Conservation (phyloP, 2,329 filamentous ascomycete genomes). For the Fusarium transvaalense region DNA sequence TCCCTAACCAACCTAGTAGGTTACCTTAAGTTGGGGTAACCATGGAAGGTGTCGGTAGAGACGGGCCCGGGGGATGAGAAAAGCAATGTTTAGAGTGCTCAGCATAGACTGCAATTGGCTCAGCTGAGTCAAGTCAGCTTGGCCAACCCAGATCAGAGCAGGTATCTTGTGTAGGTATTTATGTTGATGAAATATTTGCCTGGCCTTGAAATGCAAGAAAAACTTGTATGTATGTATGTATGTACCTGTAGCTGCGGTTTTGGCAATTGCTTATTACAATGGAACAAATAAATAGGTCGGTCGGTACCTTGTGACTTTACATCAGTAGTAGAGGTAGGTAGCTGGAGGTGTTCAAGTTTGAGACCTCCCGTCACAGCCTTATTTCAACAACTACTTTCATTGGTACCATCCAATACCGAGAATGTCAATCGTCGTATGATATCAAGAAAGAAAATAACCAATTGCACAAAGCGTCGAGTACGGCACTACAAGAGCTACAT, state of each 20-base stretch:
- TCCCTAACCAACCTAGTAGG: too few relatives aligned
- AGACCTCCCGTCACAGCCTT: constrained; percentile 22
- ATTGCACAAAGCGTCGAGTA: background rate
- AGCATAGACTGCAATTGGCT: constrained; percentile 9
- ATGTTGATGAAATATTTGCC: background rate
- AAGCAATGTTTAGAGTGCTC: background rate
- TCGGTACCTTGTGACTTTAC: background rate
- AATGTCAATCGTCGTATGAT: background rate
- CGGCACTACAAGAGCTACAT: too few relatives aligned
- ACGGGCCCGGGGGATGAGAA: background rate
- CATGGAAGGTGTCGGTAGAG: constrained; percentile 9
- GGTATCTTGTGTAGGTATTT: background rate
- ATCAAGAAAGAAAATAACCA: background rate
- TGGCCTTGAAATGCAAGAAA: background rate
- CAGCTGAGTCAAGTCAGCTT: constrained; percentile 22
- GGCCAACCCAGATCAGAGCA: constrained; percentile 4
- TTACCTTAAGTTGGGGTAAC: constrained; percentile 9
- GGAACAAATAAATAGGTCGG: background rate
- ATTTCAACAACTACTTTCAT: constrained; percentile 30
- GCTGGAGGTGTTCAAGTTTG: constrained; percentile 6
- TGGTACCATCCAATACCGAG: background rate
- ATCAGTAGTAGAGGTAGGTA: too few relatives aligned
- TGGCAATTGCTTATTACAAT: background rate
- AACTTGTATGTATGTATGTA: background rate
- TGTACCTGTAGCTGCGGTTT: background rate